phyloP scores from a whole-genome alignment of 2,329 filamentous ascomycete genomes.

The Epichloe uncinata region DNA sequence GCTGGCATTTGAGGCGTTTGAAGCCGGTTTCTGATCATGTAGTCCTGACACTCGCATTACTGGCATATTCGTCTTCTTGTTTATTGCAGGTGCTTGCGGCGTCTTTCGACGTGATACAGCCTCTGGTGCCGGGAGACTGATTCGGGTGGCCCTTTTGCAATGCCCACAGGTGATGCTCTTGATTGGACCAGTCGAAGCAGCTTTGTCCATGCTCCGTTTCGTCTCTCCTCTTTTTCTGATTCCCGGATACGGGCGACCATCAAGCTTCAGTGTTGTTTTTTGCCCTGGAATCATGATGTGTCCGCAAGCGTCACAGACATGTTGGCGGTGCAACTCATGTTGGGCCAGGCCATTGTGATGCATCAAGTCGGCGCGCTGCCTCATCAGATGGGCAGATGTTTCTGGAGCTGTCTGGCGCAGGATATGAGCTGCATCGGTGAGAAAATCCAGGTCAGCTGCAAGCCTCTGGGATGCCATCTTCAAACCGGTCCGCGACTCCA shows the following conservation, averaged over 20 bases:
- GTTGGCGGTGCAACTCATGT: slow-evolving; percentile 37
- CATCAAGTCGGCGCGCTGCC: slow-evolving; percentile 35
- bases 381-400: slow-evolving; percentile 47
- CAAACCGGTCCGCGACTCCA: background rate
- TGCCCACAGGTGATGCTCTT: slow-evolving; percentile 27
- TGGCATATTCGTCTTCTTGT: slow-evolving; percentile 5
- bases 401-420: slow-evolving; percentile 38
- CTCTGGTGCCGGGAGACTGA: slow-evolving; percentile 27
- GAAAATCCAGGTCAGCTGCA: slow-evolving; percentile 23
- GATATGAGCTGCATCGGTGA: slow-evolving; percentile 47
- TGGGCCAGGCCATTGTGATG: slow-evolving; percentile 29
- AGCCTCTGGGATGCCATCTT: slow-evolving; percentile 11
- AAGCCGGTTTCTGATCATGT: slow-evolving; percentile 19
- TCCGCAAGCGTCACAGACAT: slow-evolving; percentile 46
- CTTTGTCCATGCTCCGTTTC: background rate
- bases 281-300: slow-evolving; percentile 44
- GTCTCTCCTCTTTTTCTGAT: background rate
- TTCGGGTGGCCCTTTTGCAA: slow-evolving; percentile 31
- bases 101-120: slow-evolving; percentile 13
- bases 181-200: slow-evolving; percentile 5
- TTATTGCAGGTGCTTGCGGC: slow-evolving; percentile 7
- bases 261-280: slow-evolving; percentile 26
- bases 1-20: slow-evolving; percentile 31
- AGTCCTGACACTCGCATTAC: background rate
- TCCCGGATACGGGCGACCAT: slow-evolving; percentile 9